phyloP scores from a whole-genome alignment of 1,284 basidiomycete species.

The Tetrapyrgos nigripes region DNA sequence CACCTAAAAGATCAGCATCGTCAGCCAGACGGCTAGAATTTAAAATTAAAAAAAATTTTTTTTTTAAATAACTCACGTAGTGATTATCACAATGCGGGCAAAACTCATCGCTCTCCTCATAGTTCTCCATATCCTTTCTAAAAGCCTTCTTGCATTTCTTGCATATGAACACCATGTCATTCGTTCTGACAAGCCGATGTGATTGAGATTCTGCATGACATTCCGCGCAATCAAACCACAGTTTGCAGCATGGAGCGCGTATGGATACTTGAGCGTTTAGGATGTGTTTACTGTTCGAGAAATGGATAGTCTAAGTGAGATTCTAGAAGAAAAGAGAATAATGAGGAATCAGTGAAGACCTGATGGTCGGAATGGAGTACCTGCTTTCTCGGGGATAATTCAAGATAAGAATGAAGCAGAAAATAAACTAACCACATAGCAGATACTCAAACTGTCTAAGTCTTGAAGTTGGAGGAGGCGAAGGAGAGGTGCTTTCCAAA shows the following conservation, averaged over 20 bases:
- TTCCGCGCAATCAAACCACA: conserved; percentile 95
- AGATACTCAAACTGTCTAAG: too few relatives aligned
- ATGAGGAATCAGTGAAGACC: too few relatives aligned
- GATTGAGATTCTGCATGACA: conserved; percentile 89
- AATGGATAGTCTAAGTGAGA: not conserved
- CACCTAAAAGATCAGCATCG: conserved; percentile 59
- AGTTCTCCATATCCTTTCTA: conserved; percentile 89
- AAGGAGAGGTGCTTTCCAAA: too few relatives aligned
- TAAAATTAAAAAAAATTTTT: not conserved
- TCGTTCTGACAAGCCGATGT: conserved; percentile 79
- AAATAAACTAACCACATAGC: too few relatives aligned
- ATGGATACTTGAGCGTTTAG: conserved; percentile 94
- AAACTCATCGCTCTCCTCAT: conserved; percentile 97
- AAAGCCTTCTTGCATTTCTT: conserved; percentile 99
- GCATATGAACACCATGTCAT: conserved; percentile 94
- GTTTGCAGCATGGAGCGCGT: conserved; percentile 93
- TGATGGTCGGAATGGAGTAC: too few relatives aligned
- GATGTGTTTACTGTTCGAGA: conserved; percentile 89
- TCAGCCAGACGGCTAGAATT: not conserved
- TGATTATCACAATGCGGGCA: conserved; percentile 99
- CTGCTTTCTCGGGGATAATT: too few relatives aligned
- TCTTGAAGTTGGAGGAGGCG: too few relatives aligned
- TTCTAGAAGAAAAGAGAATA: not conserved
- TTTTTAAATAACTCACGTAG: conserved; percentile 91
- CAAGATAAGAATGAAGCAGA: too few relatives aligned